Percentiles rank a stretch among this genome's conserved stretches.
Conservation (phyloP, 305 asterid genomes). For the Solanum aculeatissimum region DNA sequence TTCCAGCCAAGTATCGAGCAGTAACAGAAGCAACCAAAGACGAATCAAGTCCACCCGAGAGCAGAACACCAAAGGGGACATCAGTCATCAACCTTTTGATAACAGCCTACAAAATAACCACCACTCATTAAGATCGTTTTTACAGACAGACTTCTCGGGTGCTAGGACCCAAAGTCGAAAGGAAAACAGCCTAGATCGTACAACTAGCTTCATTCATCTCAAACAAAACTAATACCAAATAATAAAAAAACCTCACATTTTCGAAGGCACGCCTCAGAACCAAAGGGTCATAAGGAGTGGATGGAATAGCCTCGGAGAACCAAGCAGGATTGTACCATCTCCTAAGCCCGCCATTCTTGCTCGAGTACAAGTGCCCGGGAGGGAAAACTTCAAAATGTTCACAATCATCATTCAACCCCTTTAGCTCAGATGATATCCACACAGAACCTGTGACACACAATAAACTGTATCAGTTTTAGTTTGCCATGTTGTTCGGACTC, state of each 20-base stretch:
- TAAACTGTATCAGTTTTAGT: neutral
- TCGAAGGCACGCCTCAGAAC: conserved; percentile 82
- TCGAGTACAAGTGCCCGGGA: conserved; percentile 86
- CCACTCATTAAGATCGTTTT: neutral
- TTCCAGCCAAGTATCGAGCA: conserved; percentile 72
- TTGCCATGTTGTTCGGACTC: neutral
- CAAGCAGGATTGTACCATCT: conserved; percentile 94
- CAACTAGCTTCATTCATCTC: neutral
- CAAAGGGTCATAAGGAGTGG: conserved; percentile 72
- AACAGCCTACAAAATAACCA: conserved; percentile 52
- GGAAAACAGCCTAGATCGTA: neutral
- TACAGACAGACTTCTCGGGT: neutral
- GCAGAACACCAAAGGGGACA: conserved; percentile 92
- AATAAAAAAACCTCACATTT: conserved; percentile 34
- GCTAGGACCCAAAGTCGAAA: neutral
- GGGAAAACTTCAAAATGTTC: conserved; percentile 95
- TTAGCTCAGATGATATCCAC: conserved; percentile 90
- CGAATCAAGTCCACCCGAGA: conserved; percentile 97
- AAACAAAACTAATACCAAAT: neutral
- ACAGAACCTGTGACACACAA: conserved; percentile 50
- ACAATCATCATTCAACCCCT: conserved; percentile 75
- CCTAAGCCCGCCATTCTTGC: conserved; percentile 61
- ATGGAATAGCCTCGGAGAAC: conserved; percentile 79
- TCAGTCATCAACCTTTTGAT: conserved; percentile 92
- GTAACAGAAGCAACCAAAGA: conserved; percentile 88